A percentile compares a stretch with the other conserved stretches of the same genome.
phyloP scores from a whole-genome alignment of 306 rosid genomes.

The apple (Malus domestica) region ASM211411v1 NC_041802.1:1750501-1751000 shows the following conservation, averaged over 20 bases:
- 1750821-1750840: constrained; percentile 74
- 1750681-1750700: constrained; percentile 84
- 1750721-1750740: constrained; percentile 82
- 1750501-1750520: constrained; percentile 8
- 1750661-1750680: constrained; percentile 91
- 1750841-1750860: constrained; percentile 71
- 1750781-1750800: constrained; percentile 66
- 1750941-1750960: constrained; percentile 87
- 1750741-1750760: constrained; percentile 64
- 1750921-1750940: constrained; percentile 89
- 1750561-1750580: constrained; percentile 51
- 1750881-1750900: constrained; percentile 85
- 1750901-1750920: constrained; percentile 98
- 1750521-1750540: constrained; percentile 78
- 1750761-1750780: constrained; percentile 75
- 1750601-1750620: constrained; percentile 47
- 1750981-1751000: constrained; percentile 78
- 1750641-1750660: constrained; percentile 64
- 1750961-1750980: constrained; percentile 92
- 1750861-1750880: constrained; percentile 72
- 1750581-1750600: constrained; percentile 38
- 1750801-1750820: constrained; percentile 57
- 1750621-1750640: constrained; percentile 72
- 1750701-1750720: constrained; percentile 76
- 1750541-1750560: constrained; percentile 54